Base-by-base conservation (phyloP, 192 early-diverging fungal genomes). In the Coemansia asiatica region DNA sequence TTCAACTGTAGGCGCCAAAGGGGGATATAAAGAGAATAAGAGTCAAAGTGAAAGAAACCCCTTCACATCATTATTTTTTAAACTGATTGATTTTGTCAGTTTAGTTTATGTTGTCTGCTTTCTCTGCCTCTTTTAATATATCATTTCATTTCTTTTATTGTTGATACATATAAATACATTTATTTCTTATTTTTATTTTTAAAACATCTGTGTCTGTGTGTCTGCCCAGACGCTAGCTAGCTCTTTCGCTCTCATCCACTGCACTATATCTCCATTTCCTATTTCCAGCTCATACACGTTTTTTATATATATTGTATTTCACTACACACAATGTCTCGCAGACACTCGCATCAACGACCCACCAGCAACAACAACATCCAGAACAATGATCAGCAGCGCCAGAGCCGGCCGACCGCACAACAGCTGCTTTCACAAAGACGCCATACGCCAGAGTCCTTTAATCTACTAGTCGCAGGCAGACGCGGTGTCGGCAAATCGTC, bases 401-500 rank as follows among this genome's bases (percentile, higher is more conserved):
- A 44, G 40, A 21, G 31, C 29, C 57, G 22, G 38, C 31, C 44
- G 15, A 48, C 65, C 22, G 46, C 21, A 50, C 60, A 60, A 48
- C 70, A 64, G 23, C 56, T 35, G 22, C 67, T 81, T 35, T 72
- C 79, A 0, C 55, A 36, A 33, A 66, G 64, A 5, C 79, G 61
- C 27, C 59, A 72, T 15, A 40, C 67, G 18, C 67, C 64, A 18
- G 79, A 75, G 61, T 51, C 79, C 13, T 69, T 81, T 64, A 81
- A 81, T 55, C 31, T 75, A 18, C 65, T 81, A 64, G 73, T 81
- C 10, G 79, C 57, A 18, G 79, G 79, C 6, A 61, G 61, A 12
- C 64, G 69, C 22, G 79, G 79, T 13, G 90, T 91, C 1, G 91
- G 91, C 23, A 93, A 93, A 60, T 93, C 91, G 0, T 88, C 87